Percentiles rank a stretch among this genome's conserved stretches.
phyloP scores from a whole-genome alignment of 495 filamentous ascomycete genomes.

The Neurospora tetraspora region DNA sequence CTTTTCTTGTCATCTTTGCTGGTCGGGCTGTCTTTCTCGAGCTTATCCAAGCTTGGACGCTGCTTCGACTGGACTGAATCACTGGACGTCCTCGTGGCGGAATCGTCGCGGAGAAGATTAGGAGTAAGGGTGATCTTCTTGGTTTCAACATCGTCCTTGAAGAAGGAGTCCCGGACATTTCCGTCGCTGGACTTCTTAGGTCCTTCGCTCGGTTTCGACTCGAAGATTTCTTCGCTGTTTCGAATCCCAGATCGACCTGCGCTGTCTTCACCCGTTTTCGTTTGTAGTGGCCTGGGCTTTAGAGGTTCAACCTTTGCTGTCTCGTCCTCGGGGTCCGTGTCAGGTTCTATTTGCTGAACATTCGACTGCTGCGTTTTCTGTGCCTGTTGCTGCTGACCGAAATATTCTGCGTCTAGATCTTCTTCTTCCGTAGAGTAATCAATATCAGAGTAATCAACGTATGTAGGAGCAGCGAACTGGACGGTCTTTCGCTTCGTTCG shows the following conservation, averaged over 20 bases:
- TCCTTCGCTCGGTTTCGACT: constrained; percentile 37
- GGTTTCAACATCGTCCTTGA: constrained; percentile 92
- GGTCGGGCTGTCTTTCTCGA: constrained; percentile 37
- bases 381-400: constrained; percentile 28
- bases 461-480: constrained; percentile 75
- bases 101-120: constrained; percentile 83
- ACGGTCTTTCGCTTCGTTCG: constrained; percentile 83
- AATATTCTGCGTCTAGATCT: constrained; percentile 31
- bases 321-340: constrained; percentile 32
- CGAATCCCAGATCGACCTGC: constrained; percentile 18
- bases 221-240: constrained; percentile 58
- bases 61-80: constrained; percentile 54
- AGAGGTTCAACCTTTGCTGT: constrained; percentile 40
- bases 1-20: constrained; percentile 44
- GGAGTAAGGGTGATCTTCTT: constrained; percentile 97
- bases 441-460: constrained; percentile 81
- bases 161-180: constrained; percentile 85
- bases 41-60: constrained; percentile 45
- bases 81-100: constrained; percentile 43
- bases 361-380: constrained; percentile 22
- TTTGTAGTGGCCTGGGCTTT: constrained; percentile 26
- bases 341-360: constrained; percentile 13
- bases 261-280: constrained; percentile 27
- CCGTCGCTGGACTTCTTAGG: constrained; percentile 69
- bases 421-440: constrained; percentile 90